Evolutionary conservation across 1,139 yeast genomes (phyloP).

Genomic region (Debaryomycetaceae sp.): DNA sequence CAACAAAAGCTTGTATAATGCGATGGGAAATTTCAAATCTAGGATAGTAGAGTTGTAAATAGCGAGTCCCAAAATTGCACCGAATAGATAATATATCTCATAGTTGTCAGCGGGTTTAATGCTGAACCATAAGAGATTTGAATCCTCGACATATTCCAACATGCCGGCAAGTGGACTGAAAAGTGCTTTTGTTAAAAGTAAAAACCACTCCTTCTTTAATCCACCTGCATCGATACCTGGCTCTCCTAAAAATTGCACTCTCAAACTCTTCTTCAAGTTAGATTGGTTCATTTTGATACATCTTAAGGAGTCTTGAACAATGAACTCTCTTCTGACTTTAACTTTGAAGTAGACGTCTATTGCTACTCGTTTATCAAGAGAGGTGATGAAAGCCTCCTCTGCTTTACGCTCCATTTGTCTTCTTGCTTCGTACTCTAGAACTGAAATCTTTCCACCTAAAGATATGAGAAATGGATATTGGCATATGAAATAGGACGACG

Average conservation of each 20-base stretch:
- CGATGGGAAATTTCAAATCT: constrained; percentile 73
- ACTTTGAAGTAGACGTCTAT: constrained; percentile 68
- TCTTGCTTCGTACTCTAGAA: constrained; percentile 79
- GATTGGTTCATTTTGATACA: constrained; percentile 54
- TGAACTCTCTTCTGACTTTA: constrained; percentile 60
- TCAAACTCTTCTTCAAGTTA: constrained; percentile 70
- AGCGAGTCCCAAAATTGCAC: constrained; percentile 85
- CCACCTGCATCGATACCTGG: constrained; percentile 98
- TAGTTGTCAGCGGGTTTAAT: constrained; percentile 42
- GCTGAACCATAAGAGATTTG: constrained; percentile 74
- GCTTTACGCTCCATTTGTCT: constrained; percentile 84
- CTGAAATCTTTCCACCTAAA: constrained; percentile 74
- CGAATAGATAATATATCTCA: constrained; percentile 69
- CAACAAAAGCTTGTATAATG: constrained; percentile 70
- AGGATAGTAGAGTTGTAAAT: constrained; percentile 85
- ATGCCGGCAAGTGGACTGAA: constrained; percentile 66
- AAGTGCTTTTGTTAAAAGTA: constrained; percentile 62
- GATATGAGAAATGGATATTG: constrained; percentile 81
- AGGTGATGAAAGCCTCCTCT: constrained; percentile 80
- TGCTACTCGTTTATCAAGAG: constrained; percentile 59
- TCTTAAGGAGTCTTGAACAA: constrained; percentile 74
- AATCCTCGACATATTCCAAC: constrained; percentile 61
- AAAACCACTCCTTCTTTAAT: constrained; percentile 87
- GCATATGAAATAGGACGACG: constrained; percentile 56
- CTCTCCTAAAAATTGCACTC: constrained; percentile 78